Conservation (phyloP, 345 rosid genomes). For the Pugionium cornutum region DNA sequence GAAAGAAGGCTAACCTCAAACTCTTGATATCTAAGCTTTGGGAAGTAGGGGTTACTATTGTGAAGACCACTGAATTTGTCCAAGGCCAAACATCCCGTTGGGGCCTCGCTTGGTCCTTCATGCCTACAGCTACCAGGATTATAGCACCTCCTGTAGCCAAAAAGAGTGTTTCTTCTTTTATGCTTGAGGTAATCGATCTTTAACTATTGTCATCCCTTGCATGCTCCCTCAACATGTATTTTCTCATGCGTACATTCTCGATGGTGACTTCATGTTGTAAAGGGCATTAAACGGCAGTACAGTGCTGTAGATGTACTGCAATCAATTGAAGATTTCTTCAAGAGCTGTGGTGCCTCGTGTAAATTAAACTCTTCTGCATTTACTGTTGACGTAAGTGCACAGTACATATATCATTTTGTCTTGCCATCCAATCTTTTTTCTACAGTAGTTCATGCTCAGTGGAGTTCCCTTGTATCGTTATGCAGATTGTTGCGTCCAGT, state of each 20-base stretch:
- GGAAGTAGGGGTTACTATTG: constrained; percentile 65
- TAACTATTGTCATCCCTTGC: constrained; percentile 12
- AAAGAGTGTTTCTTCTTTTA: constrained; percentile 59
- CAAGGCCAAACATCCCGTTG: constrained; percentile 91
- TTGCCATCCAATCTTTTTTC: constrained; percentile 20
- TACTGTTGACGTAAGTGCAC: constrained; percentile 62
- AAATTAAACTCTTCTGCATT: constrained; percentile 61
- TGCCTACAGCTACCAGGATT: constrained; percentile 65
- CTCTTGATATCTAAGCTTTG: constrained; percentile 69
- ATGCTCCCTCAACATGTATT: constrained; percentile 3
- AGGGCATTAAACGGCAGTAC: constrained; percentile 74
- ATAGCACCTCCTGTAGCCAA: constrained; percentile 47
- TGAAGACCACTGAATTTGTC: constrained; percentile 86
- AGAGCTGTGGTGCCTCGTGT: constrained; percentile 56
- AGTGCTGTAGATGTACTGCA: constrained; percentile 71
- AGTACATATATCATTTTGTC: constrained; percentile 8
- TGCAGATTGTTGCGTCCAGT: constrained; percentile 56
- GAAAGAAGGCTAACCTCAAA: constrained; percentile 81
- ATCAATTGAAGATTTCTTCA: constrained; percentile 64
- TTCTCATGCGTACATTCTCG: constrained; percentile 1
- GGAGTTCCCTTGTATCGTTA: constrained; percentile 21
- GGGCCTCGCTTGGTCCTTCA: constrained; percentile 94
- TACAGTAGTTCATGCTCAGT: constrained; percentile 34
- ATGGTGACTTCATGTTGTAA: constrained; percentile 13
- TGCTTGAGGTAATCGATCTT: constrained; percentile 65